Evolutionary conservation across 78 protist genomes (phyloP).

Genomic region (Neovahlkampfia damariscottae): DNA sequence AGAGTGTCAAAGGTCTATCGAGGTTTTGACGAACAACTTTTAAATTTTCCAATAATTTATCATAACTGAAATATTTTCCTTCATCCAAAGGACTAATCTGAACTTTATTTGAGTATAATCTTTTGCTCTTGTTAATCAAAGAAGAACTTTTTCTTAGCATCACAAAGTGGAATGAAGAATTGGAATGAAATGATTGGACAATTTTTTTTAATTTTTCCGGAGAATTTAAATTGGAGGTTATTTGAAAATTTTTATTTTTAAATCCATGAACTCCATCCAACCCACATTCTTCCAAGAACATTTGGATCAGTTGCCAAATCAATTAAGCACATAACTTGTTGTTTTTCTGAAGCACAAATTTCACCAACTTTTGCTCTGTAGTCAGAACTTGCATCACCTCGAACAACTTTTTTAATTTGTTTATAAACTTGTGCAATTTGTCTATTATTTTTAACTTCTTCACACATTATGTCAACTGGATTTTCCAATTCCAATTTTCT

Average conservation of each 20-base stretch:
- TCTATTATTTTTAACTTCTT: neutral
- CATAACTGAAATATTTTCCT: neutral
- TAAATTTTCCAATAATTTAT: conserved; percentile 1
- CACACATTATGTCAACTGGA: neutral
- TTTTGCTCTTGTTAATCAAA: too few species aligned
- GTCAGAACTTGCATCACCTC: neutral
- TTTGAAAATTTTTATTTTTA: conserved; percentile 21
- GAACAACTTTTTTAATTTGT: neutral
- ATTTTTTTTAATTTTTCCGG: too few species aligned
- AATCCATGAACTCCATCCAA: conserved; percentile 71
- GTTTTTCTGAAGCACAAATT: neutral
- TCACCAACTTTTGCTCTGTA: neutral
- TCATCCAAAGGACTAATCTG: too few species aligned
- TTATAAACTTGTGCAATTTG: neutral
- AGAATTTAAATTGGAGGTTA: too few species aligned
- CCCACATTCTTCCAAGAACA: conserved; percentile 65
- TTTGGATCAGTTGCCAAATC: conserved; percentile 83
- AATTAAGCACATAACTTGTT: conserved; percentile 74
- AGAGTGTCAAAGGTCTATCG: conserved; percentile 64
- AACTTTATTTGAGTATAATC: too few species aligned
- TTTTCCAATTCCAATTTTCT: neutral
- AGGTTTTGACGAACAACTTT: conserved; percentile 23
- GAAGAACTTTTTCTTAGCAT: too few species aligned
- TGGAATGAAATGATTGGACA: too few species aligned
- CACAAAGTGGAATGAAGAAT: too few species aligned